Conservation (phyloP, 176 grass and related monocot genomes). For the Elymus sibiricus region DNA sequence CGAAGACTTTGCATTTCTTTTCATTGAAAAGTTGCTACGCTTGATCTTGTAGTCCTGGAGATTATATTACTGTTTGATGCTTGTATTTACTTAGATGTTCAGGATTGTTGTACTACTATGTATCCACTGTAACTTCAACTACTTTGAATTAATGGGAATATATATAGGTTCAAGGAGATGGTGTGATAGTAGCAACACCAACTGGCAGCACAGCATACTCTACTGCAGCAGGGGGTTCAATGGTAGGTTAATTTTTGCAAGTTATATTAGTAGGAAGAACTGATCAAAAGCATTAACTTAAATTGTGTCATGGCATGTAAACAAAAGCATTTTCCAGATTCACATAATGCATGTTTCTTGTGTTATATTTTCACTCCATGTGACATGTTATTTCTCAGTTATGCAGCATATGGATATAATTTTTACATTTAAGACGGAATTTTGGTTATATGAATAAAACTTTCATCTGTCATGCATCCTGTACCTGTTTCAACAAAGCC, state of each 20-base stretch:
- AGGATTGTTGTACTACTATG: neutral
- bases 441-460: conserved; percentile 10
- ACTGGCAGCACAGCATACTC: conserved; percentile 98
- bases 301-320: neutral
- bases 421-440: neutral
- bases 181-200: conserved; percentile 96
- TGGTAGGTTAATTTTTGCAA: conserved; percentile 51
- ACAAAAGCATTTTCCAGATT: neutral
- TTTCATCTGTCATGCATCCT: neutral
- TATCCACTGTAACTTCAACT: conserved; percentile 9
- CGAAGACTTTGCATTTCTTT: too few species aligned
- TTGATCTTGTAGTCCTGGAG: conserved; percentile 2
- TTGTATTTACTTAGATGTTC: neutral
- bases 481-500: neutral
- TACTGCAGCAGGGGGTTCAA: conserved; percentile 94
- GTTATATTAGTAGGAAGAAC: neutral
- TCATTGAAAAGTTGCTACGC: neutral
- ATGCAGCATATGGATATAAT: conserved; percentile 1
- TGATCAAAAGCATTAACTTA: neutral
- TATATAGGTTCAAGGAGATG: conserved; percentile 97
- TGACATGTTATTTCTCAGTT: neutral
- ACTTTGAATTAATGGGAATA: conserved; percentile 14
- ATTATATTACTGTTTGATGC: conserved; percentile 14
- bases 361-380: neutral
- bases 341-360: neutral